Conservation (phyloP, 371 early-diverging fungal genomes). For the Paramicrosporidium saccamoebae region DNA sequence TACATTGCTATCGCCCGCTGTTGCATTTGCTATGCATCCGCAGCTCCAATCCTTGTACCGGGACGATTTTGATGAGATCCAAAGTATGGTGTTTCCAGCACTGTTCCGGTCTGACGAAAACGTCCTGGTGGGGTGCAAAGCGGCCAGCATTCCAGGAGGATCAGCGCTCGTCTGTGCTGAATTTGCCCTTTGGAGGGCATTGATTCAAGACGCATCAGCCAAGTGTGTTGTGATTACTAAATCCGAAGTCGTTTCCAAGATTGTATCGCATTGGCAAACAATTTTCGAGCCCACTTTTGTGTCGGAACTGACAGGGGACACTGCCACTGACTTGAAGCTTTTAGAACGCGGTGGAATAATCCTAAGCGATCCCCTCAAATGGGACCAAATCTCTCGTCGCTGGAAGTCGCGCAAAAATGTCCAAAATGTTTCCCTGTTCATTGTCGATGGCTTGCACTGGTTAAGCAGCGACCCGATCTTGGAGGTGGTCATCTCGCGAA, state of each 20-base stretch:
- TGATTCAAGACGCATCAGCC: too few relatives aligned
- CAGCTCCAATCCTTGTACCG: constrained; percentile 26
- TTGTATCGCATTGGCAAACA: too few relatives aligned
- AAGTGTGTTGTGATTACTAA: too few relatives aligned
- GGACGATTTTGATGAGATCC: constrained; percentile 22
- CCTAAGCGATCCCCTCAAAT: constrained; percentile 78
- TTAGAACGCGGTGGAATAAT: constrained; percentile 63
- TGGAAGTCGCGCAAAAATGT: constrained; percentile 76
- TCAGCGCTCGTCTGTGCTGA: constrained; percentile 85
- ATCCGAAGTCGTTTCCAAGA: too few relatives aligned
- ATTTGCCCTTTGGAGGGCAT: constrained; percentile 64
- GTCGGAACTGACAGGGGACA: constrained; percentile 76
- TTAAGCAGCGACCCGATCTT: constrained; percentile 56
- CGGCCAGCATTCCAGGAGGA: too few relatives aligned
- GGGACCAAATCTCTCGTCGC: constrained; percentile 84
- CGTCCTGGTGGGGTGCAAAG: constrained; percentile 85
- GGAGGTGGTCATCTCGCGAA: constrained; percentile 64
- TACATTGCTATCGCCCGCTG: constrained; percentile 42
- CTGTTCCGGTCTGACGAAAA: constrained; percentile 68
- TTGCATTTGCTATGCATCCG: constrained; percentile 30
- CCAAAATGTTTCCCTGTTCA: constrained; percentile 50
- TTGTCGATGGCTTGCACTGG: constrained; percentile 89
- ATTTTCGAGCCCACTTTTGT: too few relatives aligned
- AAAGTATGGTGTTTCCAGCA: constrained; percentile 75
- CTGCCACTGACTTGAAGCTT: constrained; percentile 50